Percentiles rank a stretch among this genome's conserved stretches.
These are phyloP conservation scores for Irpex sp. DNA, from an alignment of 1,284 basidiomycete genomes.

Conservation along the genomic window DNA sequence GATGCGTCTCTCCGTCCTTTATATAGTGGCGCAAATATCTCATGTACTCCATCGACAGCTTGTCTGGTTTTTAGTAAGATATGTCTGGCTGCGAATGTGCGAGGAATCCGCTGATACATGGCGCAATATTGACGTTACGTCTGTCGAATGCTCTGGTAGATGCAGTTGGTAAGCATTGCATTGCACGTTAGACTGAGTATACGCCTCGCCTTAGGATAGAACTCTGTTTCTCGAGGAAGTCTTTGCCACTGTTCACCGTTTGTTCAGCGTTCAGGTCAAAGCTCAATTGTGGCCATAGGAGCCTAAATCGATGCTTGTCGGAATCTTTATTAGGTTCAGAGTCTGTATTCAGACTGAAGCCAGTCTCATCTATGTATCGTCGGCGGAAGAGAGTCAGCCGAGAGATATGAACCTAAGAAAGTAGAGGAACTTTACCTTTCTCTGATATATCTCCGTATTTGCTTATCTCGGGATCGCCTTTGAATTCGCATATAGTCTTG, in stretches of 20 bases:
- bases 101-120: not conserved
- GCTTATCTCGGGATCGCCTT: no score
- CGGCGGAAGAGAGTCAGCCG: no score
- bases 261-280: not conserved
- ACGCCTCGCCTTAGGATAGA: not conserved
- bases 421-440: no score
- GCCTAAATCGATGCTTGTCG: no score
- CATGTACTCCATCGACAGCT: not conserved
- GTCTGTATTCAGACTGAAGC: not conserved
- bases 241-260: not conserved
- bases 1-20: not conserved
- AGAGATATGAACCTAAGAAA: no score
- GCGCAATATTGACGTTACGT: not conserved
- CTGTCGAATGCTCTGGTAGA: not conserved
- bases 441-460: no score
- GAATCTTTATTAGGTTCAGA: not conserved
- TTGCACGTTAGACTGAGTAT: no score
- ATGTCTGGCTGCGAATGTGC: not conserved
- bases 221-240: not conserved
- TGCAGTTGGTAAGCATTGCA: no score
- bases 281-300: not conserved
- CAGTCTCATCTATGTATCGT: no score
- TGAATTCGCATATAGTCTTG: not conserved
- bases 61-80: no score
- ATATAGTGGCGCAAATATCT: not conserved